Conservation (phyloP, 805 yeast genomes). For the Kluyveromyces siamensis region DNA sequence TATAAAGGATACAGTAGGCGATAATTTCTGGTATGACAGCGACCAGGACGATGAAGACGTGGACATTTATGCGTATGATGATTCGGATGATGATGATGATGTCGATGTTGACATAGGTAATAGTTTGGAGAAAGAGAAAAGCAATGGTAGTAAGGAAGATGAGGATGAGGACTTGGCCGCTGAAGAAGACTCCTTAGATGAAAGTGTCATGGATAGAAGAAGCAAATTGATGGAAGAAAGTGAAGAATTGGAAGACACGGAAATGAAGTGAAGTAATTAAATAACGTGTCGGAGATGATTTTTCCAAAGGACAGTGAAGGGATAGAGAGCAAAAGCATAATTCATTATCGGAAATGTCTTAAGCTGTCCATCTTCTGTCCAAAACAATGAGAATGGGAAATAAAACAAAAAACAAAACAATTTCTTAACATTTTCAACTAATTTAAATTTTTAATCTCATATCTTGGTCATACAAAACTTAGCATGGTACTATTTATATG, state of each 20-base stretch:
- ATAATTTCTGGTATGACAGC: conserved; percentile 73
- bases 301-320: background rate
- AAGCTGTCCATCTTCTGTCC: background rate
- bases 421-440: too few species aligned
- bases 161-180: conserved; percentile 15
- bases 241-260: conserved; percentile 3
- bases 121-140: conserved; percentile 29
- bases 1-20: conserved; percentile 39
- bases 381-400: background rate
- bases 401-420: too few species aligned
- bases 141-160: conserved; percentile 26
- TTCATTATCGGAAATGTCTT: background rate
- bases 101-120: conserved; percentile 27
- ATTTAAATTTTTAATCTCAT: too few species aligned
- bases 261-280: conserved; percentile 1
- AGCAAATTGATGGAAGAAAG: conserved; percentile 3
- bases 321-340: background rate
- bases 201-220: conserved; percentile 11
- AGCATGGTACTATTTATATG: too few species aligned
- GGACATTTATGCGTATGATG: conserved; percentile 42
- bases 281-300: background rate
- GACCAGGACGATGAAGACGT: conserved; percentile 59
- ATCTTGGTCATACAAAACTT: too few species aligned
- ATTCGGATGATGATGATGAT: conserved; percentile 29
- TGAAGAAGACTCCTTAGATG: conserved; percentile 2